These are phyloP conservation scores for Clitopilus passeckerianus DNA, from an alignment of 768 basidiomycete genomes.

Conservation along the genomic window DNA sequence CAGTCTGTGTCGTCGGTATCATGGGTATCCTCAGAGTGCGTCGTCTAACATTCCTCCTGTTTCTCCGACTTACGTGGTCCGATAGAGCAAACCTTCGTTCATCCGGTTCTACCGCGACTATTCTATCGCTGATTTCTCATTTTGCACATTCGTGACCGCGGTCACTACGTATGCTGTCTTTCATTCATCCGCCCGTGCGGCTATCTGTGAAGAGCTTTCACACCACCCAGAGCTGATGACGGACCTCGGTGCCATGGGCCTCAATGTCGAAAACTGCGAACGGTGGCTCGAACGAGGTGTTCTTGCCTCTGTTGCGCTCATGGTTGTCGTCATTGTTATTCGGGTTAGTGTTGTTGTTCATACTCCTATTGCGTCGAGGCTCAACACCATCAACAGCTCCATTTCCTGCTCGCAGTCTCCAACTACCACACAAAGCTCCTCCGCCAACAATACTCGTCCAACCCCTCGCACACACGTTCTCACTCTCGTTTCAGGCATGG, in stretches of 20 bases:
- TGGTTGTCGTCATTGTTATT: constrained; percentile 59
- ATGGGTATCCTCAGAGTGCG: constrained; percentile 65
- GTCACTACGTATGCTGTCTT: constrained; percentile 57
- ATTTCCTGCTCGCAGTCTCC: constrained; percentile 71
- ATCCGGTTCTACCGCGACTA: constrained; percentile 82
- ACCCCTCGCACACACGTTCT: constrained; percentile 13
- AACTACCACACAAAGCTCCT: constrained; percentile 56
- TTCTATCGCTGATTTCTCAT: constrained; percentile 72
- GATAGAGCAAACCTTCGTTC: constrained; percentile 55
- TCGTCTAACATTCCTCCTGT: constrained; percentile 6
- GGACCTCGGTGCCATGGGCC: constrained; percentile 63
- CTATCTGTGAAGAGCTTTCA: constrained; percentile 70
- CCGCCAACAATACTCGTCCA: constrained; percentile 26
- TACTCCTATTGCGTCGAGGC: constrained; percentile 2
- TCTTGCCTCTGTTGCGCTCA: constrained; percentile 49
- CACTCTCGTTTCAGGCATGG: constrained; percentile 12
- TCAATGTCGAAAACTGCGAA: constrained; percentile 79
- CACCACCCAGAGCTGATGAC: constrained; percentile 72
- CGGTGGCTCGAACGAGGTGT: constrained; percentile 69
- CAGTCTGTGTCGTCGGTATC: constrained; percentile 62
- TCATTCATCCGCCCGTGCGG: constrained; percentile 47
- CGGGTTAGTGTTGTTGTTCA: constrained; percentile 46
- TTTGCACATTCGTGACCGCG: constrained; percentile 55
- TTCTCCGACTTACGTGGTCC: not conserved
- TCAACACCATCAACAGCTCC: constrained; percentile 40